A percentile compares a stretch with the other conserved stretches of the same genome.
phyloP scores from a whole-genome alignment of 2,329 filamentous ascomycete species.

The Monosporascus sp. region DNA sequence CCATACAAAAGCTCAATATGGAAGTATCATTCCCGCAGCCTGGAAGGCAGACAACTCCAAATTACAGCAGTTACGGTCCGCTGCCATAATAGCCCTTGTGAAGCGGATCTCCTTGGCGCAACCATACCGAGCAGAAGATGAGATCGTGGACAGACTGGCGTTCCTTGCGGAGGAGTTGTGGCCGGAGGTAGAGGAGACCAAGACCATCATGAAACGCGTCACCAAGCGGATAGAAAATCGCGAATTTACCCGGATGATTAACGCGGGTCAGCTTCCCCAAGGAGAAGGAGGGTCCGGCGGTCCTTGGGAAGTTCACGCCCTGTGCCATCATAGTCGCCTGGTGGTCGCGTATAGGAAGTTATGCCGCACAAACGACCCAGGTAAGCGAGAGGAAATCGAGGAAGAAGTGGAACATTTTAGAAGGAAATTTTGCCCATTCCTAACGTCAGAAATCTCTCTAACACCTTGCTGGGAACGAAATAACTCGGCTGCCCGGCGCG shows the following conservation, averaged over 20 bases:
- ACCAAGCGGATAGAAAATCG: constrained; percentile 3
- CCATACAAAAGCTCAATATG: neutral
- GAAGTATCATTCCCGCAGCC: neutral
- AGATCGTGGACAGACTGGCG: constrained; percentile 9
- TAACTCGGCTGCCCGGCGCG: constrained; percentile 1
- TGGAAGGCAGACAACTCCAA: constrained; percentile 1
- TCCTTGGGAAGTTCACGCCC: constrained; percentile 9
- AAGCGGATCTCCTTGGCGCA: constrained; percentile 1
- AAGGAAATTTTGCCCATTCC: constrained; percentile 4
- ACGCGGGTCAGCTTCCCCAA: constrained; percentile 2
- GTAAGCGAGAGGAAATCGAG: constrained; percentile 1
- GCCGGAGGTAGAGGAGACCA: constrained; percentile 1
- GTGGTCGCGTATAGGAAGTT: constrained; percentile 3
- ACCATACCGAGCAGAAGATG: constrained; percentile 6
- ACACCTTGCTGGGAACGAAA: constrained; percentile 10
- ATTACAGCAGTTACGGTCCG: neutral
- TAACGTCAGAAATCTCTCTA: constrained; percentile 7
- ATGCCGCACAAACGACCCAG: neutral
- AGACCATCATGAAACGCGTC: constrained; percentile 2
- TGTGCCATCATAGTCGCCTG: constrained; percentile 8
- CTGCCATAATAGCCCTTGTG: neutral
- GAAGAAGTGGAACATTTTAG: constrained; percentile 4
- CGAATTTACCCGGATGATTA: constrained; percentile 3
- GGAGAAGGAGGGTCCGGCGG: constrained; percentile 1
- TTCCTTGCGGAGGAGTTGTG: constrained; percentile 6